Evolutionary conservation across 2,329 filamentous ascomycete species (phyloP).

Genomic region (Stagonosporopsis vannaccii): DNA sequence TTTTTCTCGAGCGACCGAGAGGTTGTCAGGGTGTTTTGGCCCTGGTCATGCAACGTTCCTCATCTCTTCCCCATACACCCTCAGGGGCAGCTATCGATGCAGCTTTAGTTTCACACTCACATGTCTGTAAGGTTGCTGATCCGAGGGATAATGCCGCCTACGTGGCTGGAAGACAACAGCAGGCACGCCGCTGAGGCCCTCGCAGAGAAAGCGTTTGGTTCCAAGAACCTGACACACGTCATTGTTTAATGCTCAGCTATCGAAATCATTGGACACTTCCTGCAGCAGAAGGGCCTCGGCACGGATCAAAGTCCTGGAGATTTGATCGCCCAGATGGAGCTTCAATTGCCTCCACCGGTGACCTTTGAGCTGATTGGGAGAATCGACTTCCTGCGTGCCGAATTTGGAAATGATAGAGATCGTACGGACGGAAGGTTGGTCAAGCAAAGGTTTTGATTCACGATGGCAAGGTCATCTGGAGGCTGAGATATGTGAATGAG

Average conservation of each 20-base stretch:
- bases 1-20: background rate
- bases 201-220: background rate
- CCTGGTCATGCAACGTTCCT: background rate
- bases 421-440: background rate
- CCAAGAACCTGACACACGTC: background rate
- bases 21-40: background rate
- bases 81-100: background rate
- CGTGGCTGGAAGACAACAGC: background rate
- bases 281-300: background rate
- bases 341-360: background rate
- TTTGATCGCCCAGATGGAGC: background rate
- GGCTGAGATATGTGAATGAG: too few relatives aligned
- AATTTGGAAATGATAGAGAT: background rate
- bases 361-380: background rate
- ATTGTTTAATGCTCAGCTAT: background rate
- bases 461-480: too few relatives aligned
- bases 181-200: background rate
- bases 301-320: background rate
- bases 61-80: background rate
- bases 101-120: background rate
- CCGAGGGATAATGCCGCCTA: background rate
- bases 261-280: background rate
- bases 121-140: background rate
- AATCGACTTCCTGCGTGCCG: background rate
- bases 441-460: background rate